Evolutionary conservation across 495 filamentous ascomycete genomes (phyloP).

Genomic region (Trichoderma gamsii): DNA sequence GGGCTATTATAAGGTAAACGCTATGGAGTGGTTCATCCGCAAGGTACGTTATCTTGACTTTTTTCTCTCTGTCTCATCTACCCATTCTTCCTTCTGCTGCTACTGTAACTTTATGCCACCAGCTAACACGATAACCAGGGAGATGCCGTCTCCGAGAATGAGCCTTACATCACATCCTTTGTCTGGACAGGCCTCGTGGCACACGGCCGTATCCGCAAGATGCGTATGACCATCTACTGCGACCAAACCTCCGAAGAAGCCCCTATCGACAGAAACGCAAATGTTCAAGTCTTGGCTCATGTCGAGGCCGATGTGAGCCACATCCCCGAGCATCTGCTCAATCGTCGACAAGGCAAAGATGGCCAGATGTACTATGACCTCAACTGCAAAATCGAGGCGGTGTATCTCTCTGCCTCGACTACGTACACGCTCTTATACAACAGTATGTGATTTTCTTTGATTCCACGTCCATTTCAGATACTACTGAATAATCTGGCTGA

Average conservation of each 20-base stretch:
- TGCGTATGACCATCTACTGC: conserved; percentile 24
- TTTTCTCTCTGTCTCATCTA: not conserved
- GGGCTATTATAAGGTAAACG: conserved; percentile 24
- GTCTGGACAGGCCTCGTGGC: conserved; percentile 22
- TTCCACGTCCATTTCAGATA: too few species aligned
- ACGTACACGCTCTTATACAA: conserved; percentile 33
- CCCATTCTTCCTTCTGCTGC: not conserved
- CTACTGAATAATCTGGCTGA: not conserved
- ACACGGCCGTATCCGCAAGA: conserved; percentile 23
- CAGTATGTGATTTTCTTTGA: conserved; percentile 15
- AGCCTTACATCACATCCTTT: conserved; percentile 24
- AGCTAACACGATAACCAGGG: conserved; percentile 18
- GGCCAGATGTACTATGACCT: conserved; percentile 29
- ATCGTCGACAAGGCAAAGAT: conserved; percentile 23
- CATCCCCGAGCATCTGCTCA: conserved; percentile 26
- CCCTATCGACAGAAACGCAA: conserved; percentile 23
- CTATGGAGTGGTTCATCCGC: conserved; percentile 32
- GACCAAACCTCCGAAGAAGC: conserved; percentile 24
- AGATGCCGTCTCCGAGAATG: conserved; percentile 28
- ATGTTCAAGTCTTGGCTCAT: conserved; percentile 24
- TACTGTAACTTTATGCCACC: not conserved
- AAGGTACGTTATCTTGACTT: conserved; percentile 1
- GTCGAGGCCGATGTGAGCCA: conserved; percentile 28
- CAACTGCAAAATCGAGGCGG: conserved; percentile 27
- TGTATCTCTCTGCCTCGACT: conserved; percentile 31